These are phyloP conservation scores for Fusarium clavum DNA, from an alignment of 2,329 filamentous ascomycete species.

Conservation along the genomic window DNA sequence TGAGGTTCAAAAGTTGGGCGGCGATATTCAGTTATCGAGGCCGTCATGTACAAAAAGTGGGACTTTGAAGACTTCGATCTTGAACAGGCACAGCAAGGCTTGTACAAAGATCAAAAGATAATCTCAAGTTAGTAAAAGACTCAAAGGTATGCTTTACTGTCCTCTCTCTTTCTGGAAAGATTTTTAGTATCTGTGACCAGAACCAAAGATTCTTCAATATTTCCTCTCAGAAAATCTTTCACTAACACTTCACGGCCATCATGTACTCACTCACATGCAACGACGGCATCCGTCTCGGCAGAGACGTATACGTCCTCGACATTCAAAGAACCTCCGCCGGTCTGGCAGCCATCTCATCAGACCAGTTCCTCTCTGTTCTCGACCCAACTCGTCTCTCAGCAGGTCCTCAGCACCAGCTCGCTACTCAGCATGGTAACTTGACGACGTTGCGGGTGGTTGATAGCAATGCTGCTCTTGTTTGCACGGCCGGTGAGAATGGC, in stretches of 20 bases:
- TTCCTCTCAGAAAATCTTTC: neutral
- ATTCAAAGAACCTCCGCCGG: slow-evolving; percentile 63
- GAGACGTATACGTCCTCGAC: slow-evolving; percentile 68
- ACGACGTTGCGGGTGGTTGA: slow-evolving; percentile 71
- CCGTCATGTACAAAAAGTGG: slow-evolving; percentile 34
- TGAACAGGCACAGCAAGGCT: neutral
- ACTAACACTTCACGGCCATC: slow-evolving; percentile 21
- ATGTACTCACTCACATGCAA: slow-evolving; percentile 52
- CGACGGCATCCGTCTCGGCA: slow-evolving; percentile 48
- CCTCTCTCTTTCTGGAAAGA: too few species aligned
- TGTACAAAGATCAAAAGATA: neutral
- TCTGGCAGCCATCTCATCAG: slow-evolving; percentile 74
- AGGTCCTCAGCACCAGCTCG: slow-evolving; percentile 61
- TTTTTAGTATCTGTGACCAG: fast-evolving
- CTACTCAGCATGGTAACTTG: slow-evolving; percentile 70
- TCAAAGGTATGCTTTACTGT: neutral
- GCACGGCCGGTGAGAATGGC: slow-evolving; percentile 79
- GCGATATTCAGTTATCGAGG: slow-evolving; percentile 50
- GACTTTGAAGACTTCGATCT: slow-evolving; percentile 41
- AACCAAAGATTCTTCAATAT: neutral
- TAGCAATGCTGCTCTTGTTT: slow-evolving; percentile 64
- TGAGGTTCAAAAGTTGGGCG: neutral
- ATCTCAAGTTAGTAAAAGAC: too few species aligned
- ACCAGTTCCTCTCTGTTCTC: slow-evolving; percentile 76
- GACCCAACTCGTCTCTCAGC: slow-evolving; percentile 67